Evolutionary conservation across 164 flowering plant species (phyloP).

Genomic region (Berberis vulgaris): DNA sequence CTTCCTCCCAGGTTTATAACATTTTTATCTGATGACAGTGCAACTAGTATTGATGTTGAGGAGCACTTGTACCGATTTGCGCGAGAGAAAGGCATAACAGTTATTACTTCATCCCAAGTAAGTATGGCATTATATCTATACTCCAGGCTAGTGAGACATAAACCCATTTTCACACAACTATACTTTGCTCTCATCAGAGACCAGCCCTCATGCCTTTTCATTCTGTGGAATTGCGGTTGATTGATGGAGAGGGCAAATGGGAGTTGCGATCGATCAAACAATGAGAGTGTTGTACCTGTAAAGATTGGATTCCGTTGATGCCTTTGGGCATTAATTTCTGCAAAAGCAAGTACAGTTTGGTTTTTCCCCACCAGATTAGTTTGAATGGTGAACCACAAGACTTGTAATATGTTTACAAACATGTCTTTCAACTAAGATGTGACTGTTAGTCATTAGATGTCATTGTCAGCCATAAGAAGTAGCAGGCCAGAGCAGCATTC

Average conservation of each 20-base stretch:
- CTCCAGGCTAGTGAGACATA: neutral
- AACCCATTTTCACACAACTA: neutral
- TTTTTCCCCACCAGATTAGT: neutral
- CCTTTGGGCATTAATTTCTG: neutral
- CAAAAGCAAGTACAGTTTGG: neutral
- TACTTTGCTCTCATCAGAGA: conserved; percentile 41
- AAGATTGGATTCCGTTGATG: neutral
- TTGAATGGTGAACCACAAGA: neutral
- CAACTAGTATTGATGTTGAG: conserved; percentile 97
- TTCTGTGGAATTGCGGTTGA: conserved; percentile 64
- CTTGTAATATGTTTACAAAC: neutral
- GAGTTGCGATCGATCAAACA: conserved; percentile 66
- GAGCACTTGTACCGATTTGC: conserved; percentile 93
- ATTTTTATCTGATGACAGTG: conserved; percentile 38
- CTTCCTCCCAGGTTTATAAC: conserved; percentile 1
- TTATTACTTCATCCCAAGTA: conserved; percentile 93
- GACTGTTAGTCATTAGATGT: neutral
- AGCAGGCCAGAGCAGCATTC: neutral
- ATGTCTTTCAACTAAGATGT: neutral
- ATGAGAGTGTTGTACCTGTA: neutral
- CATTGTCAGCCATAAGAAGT: neutral
- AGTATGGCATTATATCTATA: conserved; percentile 7
- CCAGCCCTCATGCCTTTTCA: conserved; percentile 97
- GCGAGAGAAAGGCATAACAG: conserved; percentile 68
- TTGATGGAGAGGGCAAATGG: conserved; percentile 98